phyloP scores from a whole-genome alignment of 495 filamentous ascomycete genomes.

The Tuber borchii region DNA sequence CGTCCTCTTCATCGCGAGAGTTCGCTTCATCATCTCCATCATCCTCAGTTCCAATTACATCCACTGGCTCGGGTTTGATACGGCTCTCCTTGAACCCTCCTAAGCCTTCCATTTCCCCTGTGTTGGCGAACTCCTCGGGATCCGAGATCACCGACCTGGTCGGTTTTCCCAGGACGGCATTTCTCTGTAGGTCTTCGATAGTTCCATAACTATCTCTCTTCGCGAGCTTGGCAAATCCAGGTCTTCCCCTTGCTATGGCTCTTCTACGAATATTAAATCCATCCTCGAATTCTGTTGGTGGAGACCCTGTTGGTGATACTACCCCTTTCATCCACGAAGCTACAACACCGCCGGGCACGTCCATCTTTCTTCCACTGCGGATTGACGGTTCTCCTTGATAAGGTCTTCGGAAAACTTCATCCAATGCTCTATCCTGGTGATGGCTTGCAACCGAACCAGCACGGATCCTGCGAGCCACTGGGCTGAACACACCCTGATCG shows the following conservation, averaged over 20 bases:
- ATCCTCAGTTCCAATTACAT: conserved; percentile 55
- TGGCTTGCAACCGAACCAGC: conserved; percentile 47
- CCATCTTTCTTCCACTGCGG: conserved; percentile 45
- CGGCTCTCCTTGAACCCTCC: conserved; percentile 22
- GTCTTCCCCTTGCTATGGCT: conserved; percentile 18
- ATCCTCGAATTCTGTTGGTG: conserved; percentile 24
- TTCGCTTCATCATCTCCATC: conserved; percentile 83
- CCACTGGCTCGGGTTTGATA: background rate
- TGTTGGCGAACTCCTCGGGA: conserved; percentile 49
- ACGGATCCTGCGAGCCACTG: conserved; percentile 32
- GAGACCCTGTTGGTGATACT: conserved; percentile 39
- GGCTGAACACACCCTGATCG: background rate
- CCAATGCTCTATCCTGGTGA: conserved; percentile 74
- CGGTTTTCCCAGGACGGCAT: conserved; percentile 27
- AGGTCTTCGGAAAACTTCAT: conserved; percentile 75
- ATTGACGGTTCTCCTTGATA: conserved; percentile 45
- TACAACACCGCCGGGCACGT: conserved; percentile 53
- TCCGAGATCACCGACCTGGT: conserved; percentile 54
- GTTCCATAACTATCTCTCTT: conserved; percentile 25
- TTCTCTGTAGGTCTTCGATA: conserved; percentile 25
- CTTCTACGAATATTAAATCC: conserved; percentile 19
- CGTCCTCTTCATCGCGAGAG: conserved; percentile 58
- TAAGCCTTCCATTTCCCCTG: conserved; percentile 28
- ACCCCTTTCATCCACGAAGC: conserved; percentile 62
- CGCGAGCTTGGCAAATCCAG: background rate